phyloP scores from a whole-genome alignment of 371 early-diverging fungal species.

The Rhizopus sp. region DNA sequence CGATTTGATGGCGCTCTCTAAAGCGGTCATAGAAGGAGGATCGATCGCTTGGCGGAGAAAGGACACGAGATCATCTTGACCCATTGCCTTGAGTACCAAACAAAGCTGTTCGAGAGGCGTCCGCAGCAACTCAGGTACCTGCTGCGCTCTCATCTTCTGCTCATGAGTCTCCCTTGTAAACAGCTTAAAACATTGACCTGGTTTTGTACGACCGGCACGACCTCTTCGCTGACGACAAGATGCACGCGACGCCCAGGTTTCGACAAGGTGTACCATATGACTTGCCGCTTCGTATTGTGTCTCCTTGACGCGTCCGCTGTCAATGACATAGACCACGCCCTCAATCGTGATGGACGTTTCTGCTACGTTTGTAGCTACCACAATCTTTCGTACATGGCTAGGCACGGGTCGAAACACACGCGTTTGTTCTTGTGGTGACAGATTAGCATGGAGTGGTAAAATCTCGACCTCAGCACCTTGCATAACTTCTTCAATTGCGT shows the following conservation, averaged over 20 bases:
- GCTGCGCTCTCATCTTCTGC: constrained; percentile 60
- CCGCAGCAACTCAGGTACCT: constrained; percentile 78
- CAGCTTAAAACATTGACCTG: constrained; percentile 80
- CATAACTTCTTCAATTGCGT: constrained; percentile 41
- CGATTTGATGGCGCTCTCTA: constrained; percentile 61
- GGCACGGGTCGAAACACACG: constrained; percentile 65
- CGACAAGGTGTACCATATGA: constrained; percentile 58
- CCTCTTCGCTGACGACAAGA: constrained; percentile 92
- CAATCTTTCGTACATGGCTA: constrained; percentile 76
- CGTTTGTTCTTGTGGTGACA: constrained; percentile 72
- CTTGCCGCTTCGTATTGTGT: constrained; percentile 63
- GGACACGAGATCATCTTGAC: constrained; percentile 53
- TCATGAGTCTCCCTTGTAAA: constrained; percentile 56
- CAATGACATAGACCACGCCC: constrained; percentile 92
- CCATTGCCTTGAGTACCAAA: constrained; percentile 79
- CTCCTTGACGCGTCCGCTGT: constrained; percentile 88
- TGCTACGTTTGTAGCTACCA: constrained; percentile 95
- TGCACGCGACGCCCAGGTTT: constrained; percentile 68
- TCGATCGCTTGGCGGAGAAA: constrained; percentile 72
- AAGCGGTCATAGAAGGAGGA: constrained; percentile 70
- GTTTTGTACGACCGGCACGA: constrained; percentile 89
- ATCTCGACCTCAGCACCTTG: constrained; percentile 42
- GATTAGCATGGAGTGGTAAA: constrained; percentile 74
- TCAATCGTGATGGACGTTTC: constrained; percentile 94
- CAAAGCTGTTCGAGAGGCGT: constrained; percentile 83